Percentiles rank a stretch among this genome's conserved stretches.
Evolutionary conservation across 352 stramenopile species (phyloP).

Genomic region (Globisporangium paroecandrum): DNA sequence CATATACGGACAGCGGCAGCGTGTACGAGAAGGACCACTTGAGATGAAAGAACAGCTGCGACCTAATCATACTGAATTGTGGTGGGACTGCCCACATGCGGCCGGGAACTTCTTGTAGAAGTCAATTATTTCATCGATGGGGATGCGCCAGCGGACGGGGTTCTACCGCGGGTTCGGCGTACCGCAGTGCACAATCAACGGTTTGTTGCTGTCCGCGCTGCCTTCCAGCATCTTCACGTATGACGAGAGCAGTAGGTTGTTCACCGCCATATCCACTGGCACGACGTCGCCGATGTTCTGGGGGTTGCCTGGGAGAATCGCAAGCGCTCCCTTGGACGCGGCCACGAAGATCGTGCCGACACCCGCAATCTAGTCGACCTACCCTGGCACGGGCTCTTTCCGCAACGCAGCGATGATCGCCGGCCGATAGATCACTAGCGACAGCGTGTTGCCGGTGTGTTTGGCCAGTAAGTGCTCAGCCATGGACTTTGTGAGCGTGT

Average conservation of each 20-base stretch:
- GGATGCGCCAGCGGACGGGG: constrained; percentile 75
- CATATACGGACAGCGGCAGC: constrained; percentile 79
- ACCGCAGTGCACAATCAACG: constrained; percentile 69
- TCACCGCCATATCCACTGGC: constrained; percentile 76
- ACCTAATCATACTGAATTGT: constrained; percentile 80
- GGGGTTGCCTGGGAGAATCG: constrained; percentile 75
- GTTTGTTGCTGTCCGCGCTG: constrained; percentile 30
- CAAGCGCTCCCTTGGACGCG: constrained; percentile 73
- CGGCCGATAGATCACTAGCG: constrained; percentile 75
- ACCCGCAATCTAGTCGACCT: constrained; percentile 78
- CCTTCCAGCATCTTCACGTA: constrained; percentile 28
- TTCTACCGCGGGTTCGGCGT: constrained; percentile 79
- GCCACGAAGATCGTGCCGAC: constrained; percentile 79
- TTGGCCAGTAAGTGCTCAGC: constrained; percentile 71
- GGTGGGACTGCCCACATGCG: constrained; percentile 38
- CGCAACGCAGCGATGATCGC: constrained; percentile 86
- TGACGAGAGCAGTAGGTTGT: constrained; percentile 62
- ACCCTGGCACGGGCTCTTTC: constrained; percentile 83
- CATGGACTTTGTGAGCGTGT: constrained; percentile 88
- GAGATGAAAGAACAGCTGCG: constrained; percentile 68
- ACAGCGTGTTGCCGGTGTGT: constrained; percentile 36
- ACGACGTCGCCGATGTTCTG: constrained; percentile 82
- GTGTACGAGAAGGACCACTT: constrained; percentile 80
- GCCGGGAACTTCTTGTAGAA: constrained; percentile 76
- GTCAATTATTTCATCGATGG: constrained; percentile 48